Base-by-base conservation (phyloP, 805 yeast genomes). In the Ogataea naganishii region DNA sequence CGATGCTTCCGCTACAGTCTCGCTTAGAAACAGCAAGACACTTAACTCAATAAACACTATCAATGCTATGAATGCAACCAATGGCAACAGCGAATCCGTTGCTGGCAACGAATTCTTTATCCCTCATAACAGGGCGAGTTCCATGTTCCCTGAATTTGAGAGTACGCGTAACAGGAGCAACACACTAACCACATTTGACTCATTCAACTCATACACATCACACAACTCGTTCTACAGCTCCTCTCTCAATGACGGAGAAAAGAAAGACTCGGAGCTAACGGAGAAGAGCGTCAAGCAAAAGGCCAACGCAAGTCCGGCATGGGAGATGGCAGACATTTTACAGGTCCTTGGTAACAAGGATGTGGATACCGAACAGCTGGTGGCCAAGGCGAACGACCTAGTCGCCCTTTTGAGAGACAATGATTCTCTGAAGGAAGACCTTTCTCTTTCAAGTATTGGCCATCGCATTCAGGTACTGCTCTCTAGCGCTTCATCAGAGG, bases 371-470 rank as follows among this genome's bases (percentile, higher is more conserved):
- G 66, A 62, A 21, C 56, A 52, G 31, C 51, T 75, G 13, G 68
- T 83, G 5, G 53, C 67, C 7, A 72, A 69, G 36, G 75, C 89
- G 2, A 83, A 84, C 47, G 80, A 72, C 24, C 58, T 84, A 22
- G 78, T 80, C 1, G 46, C 57, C 2, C 43, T 84, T 6, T 52
- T 84, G 7, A 65, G 61, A 24, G 60, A 66, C 26, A 59, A 77
- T 43, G 81, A 88, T 0, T 59, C 63, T 17, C 58, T 85, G 20
- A 73, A 74, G 43, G 60, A 68, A 20, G 94, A 84, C 29, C 58
- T 88, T 18, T 75, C 68, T 3, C 47, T 80, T 12, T 62, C 71
- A 14, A 69, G 75, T 1, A 68, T 79, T 30, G 60, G 80, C 16
- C 62, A 62, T 29, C 56, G 74, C 19, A 62, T 88, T 8, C 81